phyloP scores from a whole-genome alignment of 2,329 filamentous ascomycete species.

The Trichoderma endophyticum region DNA sequence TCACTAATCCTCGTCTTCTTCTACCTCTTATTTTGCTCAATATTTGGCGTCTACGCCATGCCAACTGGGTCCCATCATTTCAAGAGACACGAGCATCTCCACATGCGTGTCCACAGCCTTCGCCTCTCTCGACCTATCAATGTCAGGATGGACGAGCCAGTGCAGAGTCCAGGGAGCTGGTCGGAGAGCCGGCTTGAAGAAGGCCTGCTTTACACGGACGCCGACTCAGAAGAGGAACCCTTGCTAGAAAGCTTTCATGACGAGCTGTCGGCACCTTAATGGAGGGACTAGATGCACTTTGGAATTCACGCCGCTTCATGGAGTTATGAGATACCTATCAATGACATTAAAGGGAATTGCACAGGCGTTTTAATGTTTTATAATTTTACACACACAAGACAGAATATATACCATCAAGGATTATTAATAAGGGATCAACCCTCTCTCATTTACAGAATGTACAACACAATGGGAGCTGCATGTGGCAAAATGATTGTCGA shows the following conservation, averaged over 20 bases:
- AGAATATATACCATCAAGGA: neutral
- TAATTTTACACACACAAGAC: neutral
- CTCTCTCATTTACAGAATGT: neutral
- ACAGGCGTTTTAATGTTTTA: neutral
- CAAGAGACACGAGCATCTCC: conserved; percentile 1
- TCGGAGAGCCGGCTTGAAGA: neutral
- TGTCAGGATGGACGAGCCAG: neutral
- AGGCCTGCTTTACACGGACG: neutral
- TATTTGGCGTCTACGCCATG: conserved; percentile 26
- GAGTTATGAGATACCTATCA: neutral
- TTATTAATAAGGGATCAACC: neutral
- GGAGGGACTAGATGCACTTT: neutral
- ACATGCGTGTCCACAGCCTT: neutral
- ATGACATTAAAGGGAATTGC: neutral
- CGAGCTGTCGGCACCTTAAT: neutral
- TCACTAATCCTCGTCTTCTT: conserved; percentile 21
- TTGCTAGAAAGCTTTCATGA: neutral
- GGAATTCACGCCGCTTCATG: neutral
- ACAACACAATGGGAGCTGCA: neutral
- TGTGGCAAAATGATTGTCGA: neutral
- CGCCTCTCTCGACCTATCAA: neutral
- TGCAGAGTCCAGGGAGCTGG: neutral
- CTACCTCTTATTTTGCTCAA: conserved; percentile 26
- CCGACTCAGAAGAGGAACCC: neutral
- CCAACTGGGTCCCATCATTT: conserved; percentile 16